phyloP scores from a whole-genome alignment of 148 eudicot species.

The Chenopodium suecicum region DNA sequence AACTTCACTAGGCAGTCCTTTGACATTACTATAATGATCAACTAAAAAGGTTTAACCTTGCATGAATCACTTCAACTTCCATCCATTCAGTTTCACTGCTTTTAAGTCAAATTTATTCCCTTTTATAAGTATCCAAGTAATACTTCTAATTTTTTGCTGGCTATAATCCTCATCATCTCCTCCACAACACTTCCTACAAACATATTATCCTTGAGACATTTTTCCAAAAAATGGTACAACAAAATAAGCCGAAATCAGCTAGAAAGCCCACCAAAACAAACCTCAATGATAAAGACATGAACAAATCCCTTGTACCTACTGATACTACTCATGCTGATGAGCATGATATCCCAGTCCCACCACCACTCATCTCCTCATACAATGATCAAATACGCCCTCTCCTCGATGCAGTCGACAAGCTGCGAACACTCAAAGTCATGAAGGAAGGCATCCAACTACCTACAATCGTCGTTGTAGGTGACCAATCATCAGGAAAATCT shows the following conservation, averaged over 20 bases:
- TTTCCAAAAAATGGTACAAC: background rate
- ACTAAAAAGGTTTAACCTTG: background rate
- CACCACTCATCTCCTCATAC: conserved; percentile 30
- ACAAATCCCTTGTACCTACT: background rate
- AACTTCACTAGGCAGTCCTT: too few species aligned
- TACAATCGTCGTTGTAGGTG: conserved; percentile 37
- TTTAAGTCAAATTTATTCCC: background rate
- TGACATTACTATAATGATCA: background rate
- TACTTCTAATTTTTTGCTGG: background rate
- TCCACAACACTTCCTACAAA: background rate
- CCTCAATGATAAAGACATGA: too few species aligned
- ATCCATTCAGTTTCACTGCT: background rate
- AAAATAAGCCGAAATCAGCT: background rate
- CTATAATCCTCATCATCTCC: background rate
- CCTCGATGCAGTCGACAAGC: conserved; percentile 39
- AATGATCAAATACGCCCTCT: conserved; percentile 34
- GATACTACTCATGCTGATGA: background rate
- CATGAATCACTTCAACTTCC: background rate
- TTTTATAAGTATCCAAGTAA: too few species aligned
- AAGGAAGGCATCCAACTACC: conserved; percentile 39
- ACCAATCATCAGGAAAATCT: conserved; percentile 38
- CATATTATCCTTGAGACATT: background rate
- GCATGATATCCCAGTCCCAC: conserved; percentile 15
- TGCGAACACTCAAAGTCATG: conserved; percentile 35
- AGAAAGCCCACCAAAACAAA: background rate